These are phyloP conservation scores for Fraxinus xanthoxyloides DNA, from an alignment of 305 asterid species.

Conservation along the genomic window DNA sequence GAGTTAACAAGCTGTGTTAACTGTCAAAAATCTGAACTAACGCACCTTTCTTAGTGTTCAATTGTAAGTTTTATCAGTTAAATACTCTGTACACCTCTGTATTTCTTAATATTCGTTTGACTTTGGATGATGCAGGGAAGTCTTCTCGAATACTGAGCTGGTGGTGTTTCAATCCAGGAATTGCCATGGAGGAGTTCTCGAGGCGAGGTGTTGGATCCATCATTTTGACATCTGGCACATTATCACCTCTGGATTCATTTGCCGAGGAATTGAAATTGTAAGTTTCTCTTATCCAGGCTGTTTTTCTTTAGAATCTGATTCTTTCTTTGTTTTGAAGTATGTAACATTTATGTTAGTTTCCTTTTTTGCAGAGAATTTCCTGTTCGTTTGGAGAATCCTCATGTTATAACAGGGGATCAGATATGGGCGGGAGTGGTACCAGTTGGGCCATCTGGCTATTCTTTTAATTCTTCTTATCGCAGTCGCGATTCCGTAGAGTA, in stretches of 20 bases:
- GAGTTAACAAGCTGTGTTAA: background rate
- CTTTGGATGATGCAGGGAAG: slow-evolving; percentile 42
- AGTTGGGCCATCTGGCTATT: slow-evolving; percentile 88
- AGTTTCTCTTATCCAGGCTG: slow-evolving; percentile 29
- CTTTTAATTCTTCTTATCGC: slow-evolving; percentile 90
- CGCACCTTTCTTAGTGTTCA: background rate
- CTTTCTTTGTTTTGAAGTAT: slow-evolving; percentile 5
- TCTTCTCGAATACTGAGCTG: slow-evolving; percentile 84
- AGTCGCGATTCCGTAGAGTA: slow-evolving; percentile 84
- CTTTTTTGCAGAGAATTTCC: slow-evolving; percentile 69
- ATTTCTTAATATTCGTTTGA: background rate
- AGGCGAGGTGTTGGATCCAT: slow-evolving; percentile 80
- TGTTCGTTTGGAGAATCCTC: slow-evolving; percentile 96
- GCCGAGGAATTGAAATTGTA: slow-evolving; percentile 92
- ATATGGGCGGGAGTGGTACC: slow-evolving; percentile 95
- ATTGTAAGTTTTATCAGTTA: background rate
- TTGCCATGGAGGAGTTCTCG: slow-evolving; percentile 92
- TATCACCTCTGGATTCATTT: slow-evolving; percentile 97
- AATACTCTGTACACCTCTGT: background rate
- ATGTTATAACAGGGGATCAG: slow-evolving; percentile 86
- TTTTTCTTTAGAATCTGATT: slow-evolving; percentile 16
- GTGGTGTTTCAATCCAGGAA: slow-evolving; percentile 99
- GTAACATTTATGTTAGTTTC: slow-evolving; percentile 14
- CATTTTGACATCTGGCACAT: slow-evolving; percentile 97
- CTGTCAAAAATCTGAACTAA: background rate